phyloP scores from a whole-genome alignment of 2,329 filamentous ascomycete species.

The Pseudogymnoascus sp. region DNA sequence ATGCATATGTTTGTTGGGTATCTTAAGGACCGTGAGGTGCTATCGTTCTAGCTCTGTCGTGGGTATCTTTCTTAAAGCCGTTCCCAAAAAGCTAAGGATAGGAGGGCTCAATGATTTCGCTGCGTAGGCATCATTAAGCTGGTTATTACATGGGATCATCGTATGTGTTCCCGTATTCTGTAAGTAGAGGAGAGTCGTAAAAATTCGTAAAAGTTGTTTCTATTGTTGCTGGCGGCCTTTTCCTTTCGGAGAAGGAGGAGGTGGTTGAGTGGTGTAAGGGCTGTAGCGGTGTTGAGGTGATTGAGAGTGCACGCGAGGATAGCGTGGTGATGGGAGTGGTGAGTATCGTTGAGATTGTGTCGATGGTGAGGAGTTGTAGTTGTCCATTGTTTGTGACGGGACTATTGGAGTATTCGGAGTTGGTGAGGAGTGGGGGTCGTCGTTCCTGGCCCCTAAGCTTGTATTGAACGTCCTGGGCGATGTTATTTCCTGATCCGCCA shows the following conservation, averaged over 20 bases:
- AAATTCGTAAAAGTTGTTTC: conserved; percentile 8
- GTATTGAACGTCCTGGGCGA: neutral
- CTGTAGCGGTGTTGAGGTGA: neutral
- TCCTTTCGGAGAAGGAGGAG: conserved; percentile 20
- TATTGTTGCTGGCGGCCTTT: conserved; percentile 26
- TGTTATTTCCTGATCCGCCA: conserved; percentile 21
- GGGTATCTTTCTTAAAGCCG: conserved; percentile 3
- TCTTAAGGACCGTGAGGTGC: conserved; percentile 11
- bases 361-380: conserved; percentile 14
- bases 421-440: neutral
- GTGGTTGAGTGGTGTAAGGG: conserved; percentile 6
- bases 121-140: conserved; percentile 15
- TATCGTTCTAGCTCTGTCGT: conserved; percentile 12
- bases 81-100: conserved; percentile 10
- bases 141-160: conserved; percentile 1
- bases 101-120: conserved; percentile 1
- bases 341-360: conserved; percentile 16
- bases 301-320: neutral
- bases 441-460: neutral
- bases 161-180: neutral
- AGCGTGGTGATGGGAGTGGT: conserved; percentile 14
- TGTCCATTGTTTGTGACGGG: neutral
- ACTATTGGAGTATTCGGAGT: neutral
- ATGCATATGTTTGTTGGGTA: conserved; percentile 10
- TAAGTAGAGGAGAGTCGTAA: conserved; percentile 9